Base-by-base conservation (phyloP, 2,329 filamentous ascomycete genomes). In the Venturia effusa region DNA sequence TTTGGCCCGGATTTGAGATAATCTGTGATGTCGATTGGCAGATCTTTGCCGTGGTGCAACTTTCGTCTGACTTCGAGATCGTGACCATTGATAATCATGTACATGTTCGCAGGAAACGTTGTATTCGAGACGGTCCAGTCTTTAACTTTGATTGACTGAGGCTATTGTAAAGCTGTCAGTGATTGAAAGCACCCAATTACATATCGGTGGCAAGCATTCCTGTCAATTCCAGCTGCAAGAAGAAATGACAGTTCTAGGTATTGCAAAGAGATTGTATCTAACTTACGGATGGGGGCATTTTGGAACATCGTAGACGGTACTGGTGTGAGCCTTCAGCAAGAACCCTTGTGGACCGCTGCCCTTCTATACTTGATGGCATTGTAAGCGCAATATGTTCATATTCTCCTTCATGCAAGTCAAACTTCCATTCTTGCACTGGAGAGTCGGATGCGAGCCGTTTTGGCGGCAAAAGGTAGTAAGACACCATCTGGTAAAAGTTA, bases 11-110 rank as follows among this genome's bases (percentile, higher is more conserved):
- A 68, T 10, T 70, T 71, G 5, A 95, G 68, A 24, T 83, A 73
- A 0, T 72, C 66, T 1, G 90, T 92, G 30, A 96, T 77, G 68
- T 96, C 90, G 6, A 89, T 78, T 0, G 92, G 87, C 10, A 91
- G 74, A 68, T 95, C 89, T 68, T 87, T 89, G 13, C 86, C 87
- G 70, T 92, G 83, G 66, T 94, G 87, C 0, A 84, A 73, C 69
- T 89, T 90, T 34, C 88, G 83, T 48, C 88, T 83, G 19, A 90
- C 72, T 13, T 84, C 77, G 1, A 83, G 70, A 22, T 67, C 59
- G 0, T 75, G 70, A 0, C 74, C 78, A 68, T 96, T 96, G 66
- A 95, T 73, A 19, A 81, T 79, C 66, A 93, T 79, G 66, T 87
- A 90, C 0, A 91, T 82, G 41, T 82, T 78, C 0, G 91, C 69